A percentile compares a stretch with the other conserved stretches of the same genome.
Conservation (phyloP, 768 basidiomycete genomes). For the Thelephora aurantiotincta region DNA sequence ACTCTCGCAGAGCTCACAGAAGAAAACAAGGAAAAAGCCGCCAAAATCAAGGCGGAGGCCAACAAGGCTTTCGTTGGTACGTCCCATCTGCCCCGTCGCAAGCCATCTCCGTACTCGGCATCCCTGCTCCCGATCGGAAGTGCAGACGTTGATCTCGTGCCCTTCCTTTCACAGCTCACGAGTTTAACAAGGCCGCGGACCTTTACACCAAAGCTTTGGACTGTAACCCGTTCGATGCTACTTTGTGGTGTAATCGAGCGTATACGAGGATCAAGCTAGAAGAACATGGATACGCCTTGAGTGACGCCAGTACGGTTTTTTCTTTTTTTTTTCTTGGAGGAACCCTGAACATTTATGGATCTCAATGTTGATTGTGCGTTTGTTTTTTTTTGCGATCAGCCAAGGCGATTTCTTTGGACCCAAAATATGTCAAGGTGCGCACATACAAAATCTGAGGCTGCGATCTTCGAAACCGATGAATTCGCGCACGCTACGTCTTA, state of each 20-base stretch:
- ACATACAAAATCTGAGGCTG: neutral
- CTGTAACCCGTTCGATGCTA: slow-evolving; percentile 77
- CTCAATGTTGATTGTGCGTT: neutral
- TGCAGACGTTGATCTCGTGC: neutral
- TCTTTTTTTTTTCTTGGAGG: neutral
- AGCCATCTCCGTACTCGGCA: neutral
- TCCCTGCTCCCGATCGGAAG: neutral
- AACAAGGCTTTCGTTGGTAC: slow-evolving; percentile 77
- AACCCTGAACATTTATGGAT: neutral
- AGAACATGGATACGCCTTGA: slow-evolving; percentile 84
- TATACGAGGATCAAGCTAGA: slow-evolving; percentile 87
- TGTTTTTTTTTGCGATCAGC: slow-evolving; percentile 23
- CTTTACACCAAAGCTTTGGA: slow-evolving; percentile 79
- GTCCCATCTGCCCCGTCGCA: slow-evolving; percentile 10
- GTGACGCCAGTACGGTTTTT: slow-evolving; percentile 61
- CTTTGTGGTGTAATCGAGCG: slow-evolving; percentile 90
- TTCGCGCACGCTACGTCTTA: too few species aligned
- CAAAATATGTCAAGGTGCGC: slow-evolving; percentile 62
- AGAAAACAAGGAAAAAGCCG: slow-evolving; percentile 53
- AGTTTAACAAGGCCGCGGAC: slow-evolving; percentile 61
- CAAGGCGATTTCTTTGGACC: slow-evolving; percentile 78
- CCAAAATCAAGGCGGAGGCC: slow-evolving; percentile 66
- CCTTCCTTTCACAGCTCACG: slow-evolving; percentile 34
- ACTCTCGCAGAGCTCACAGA: slow-evolving; percentile 48
- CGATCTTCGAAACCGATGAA: neutral